A percentile compares a stretch with the other conserved stretches of the same genome.
Evolutionary conservation across 345 rosid species (phyloP).

Genomic region (Sisymbrium irio): DNA sequence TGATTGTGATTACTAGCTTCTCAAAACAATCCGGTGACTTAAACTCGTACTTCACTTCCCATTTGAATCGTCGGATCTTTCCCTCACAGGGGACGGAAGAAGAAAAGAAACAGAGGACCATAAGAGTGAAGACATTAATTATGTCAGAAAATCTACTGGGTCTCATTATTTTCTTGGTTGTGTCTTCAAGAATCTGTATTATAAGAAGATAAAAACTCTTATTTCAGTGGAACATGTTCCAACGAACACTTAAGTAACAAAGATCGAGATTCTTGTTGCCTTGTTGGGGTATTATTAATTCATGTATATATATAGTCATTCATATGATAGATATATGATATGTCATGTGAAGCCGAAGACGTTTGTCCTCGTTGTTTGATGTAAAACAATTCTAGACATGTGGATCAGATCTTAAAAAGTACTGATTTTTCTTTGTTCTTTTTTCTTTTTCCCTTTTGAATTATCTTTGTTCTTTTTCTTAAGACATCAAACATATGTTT

Average conservation of each 20-base stretch:
- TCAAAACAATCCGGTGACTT: slow-evolving; percentile 59
- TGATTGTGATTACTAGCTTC: slow-evolving; percentile 63
- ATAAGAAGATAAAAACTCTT: not conserved
- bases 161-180: not conserved
- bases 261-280: slow-evolving; percentile 19
- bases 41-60: slow-evolving; percentile 70
- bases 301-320: not conserved
- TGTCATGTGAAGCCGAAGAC: not conserved
- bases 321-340: not conserved
- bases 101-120: slow-evolving; percentile 2
- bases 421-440: not conserved
- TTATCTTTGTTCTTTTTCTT: too few relatives aligned
- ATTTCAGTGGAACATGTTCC: not conserved
- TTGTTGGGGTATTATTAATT: not conserved
- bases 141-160: not conserved
- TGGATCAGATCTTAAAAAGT: not conserved
- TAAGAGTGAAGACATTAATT: not conserved
- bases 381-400: not conserved
- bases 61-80: slow-evolving; percentile 43
- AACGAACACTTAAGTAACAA: not conserved
- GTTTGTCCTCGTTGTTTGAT: not conserved
- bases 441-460: not conserved
- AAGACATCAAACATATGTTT: not conserved
- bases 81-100: slow-evolving; percentile 33
- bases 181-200: not conserved